Percentiles rank a stretch among this genome's conserved stretches.
These are phyloP conservation scores for Chytridium lagenaria DNA, from an alignment of 371 early-diverging fungal species.

Conservation along the genomic window DNA sequence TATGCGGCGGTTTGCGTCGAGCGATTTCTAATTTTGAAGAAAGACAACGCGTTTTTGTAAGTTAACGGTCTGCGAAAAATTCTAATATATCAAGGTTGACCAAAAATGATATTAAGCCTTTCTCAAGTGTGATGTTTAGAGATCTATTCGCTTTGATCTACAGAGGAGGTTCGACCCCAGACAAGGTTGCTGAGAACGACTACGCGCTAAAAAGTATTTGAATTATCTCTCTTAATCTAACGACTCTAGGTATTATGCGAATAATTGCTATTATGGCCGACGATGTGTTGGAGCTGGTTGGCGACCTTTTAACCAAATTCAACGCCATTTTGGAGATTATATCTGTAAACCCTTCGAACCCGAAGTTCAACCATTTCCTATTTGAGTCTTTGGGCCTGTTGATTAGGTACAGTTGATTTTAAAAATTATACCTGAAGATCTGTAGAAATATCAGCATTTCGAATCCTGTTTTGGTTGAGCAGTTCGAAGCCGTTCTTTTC, in stretches of 20 bases:
- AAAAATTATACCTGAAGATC: slow-evolving; percentile 45
- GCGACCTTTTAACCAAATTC: slow-evolving; percentile 72
- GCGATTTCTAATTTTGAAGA: slow-evolving; percentile 82
- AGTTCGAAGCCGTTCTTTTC: slow-evolving; percentile 79
- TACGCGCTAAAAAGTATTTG: slow-evolving; percentile 80
- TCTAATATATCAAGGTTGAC: slow-evolving; percentile 59
- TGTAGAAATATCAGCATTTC: slow-evolving; percentile 44
- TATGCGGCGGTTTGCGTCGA: slow-evolving; percentile 93
- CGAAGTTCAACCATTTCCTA: slow-evolving; percentile 94
- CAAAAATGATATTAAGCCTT: slow-evolving; percentile 72
- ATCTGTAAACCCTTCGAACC: slow-evolving; percentile 95
- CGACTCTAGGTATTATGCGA: slow-evolving; percentile 67
- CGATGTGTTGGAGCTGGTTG: slow-evolving; percentile 70
- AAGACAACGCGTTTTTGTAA: slow-evolving; percentile 64
- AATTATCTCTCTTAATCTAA: background rate
- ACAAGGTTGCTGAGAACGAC: slow-evolving; percentile 95
- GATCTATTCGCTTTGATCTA: slow-evolving; percentile 80
- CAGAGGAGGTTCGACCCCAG: slow-evolving; percentile 65
- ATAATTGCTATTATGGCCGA: slow-evolving; percentile 77
- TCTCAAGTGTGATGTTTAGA: slow-evolving; percentile 70
- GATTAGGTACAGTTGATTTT: slow-evolving; percentile 62
- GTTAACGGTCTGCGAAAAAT: background rate
- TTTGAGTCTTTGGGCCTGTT: slow-evolving; percentile 93
- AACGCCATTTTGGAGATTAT: slow-evolving; percentile 79
- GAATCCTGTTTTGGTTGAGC: slow-evolving; percentile 67